phyloP scores from a whole-genome alignment of 192 early-diverging fungal species.

The Funneliformis geosporum region DNA sequence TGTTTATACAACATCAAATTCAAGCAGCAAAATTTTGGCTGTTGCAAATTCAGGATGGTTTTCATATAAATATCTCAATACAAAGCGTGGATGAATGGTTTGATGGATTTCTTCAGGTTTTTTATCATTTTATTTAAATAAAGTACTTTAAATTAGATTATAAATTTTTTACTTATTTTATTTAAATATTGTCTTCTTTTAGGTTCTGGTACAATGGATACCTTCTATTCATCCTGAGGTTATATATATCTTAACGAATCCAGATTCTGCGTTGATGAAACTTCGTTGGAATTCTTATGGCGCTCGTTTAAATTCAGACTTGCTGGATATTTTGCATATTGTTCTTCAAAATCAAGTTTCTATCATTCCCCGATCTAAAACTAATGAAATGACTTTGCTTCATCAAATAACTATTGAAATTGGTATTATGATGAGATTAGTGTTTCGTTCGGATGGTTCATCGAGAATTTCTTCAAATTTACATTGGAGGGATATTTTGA shows the following conservation, averaged over 20 bases:
- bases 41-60: constrained; percentile 33
- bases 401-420: constrained; percentile 11
- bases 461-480: background rate
- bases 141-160: background rate
- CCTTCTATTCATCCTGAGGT: constrained; percentile 27
- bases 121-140: background rate
- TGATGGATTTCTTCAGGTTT: constrained; percentile 20
- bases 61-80: constrained; percentile 19
- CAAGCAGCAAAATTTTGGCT: constrained; percentile 34
- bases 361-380: background rate
- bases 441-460: background rate
- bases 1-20: constrained; percentile 36
- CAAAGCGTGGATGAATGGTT: constrained; percentile 23
- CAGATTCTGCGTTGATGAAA: constrained; percentile 21
- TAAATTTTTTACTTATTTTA: background rate
- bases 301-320: constrained; percentile 18
- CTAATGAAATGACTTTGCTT: background rate
- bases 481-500: background rate
- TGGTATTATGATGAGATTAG: background rate
- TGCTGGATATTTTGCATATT: constrained; percentile 18
- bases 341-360: constrained; percentile 14
- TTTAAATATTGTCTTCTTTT: background rate
- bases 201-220: constrained; percentile 19
- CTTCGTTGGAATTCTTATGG: constrained; percentile 7
- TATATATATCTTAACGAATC: constrained; percentile 13